Percentiles rank a stretch among this genome's conserved stretches.
Conservation (phyloP, 2,329 filamentous ascomycete species). For the Botryosphaeria agaves region DNA sequence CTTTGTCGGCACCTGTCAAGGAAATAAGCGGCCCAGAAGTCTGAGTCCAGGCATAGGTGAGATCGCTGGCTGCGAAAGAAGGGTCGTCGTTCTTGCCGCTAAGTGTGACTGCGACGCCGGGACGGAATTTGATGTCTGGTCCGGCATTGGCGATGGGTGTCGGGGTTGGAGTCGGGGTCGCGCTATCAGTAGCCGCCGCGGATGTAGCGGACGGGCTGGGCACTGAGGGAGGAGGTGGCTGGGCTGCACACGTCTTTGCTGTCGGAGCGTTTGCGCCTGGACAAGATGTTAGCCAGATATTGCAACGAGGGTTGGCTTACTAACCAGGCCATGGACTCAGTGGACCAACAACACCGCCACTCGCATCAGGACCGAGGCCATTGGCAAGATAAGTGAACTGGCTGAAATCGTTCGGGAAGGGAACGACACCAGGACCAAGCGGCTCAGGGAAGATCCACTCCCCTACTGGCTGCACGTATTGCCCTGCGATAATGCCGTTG, state of each 20-base stretch:
- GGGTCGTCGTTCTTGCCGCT: constrained; percentile 12
- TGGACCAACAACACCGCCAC: constrained; percentile 18
- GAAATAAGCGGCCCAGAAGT: constrained; percentile 9
- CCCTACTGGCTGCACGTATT: constrained; percentile 22
- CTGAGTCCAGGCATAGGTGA: constrained; percentile 16
- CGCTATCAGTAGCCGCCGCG: constrained; percentile 1
- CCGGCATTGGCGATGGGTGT: constrained; percentile 10
- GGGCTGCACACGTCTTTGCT: constrained; percentile 8
- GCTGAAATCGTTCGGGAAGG: constrained; percentile 17
- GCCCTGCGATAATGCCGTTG: constrained; percentile 22
- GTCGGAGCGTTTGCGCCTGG: constrained; percentile 8
- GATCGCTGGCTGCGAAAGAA: constrained; percentile 8
- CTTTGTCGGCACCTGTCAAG: constrained; percentile 7
- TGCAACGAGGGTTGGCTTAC: background rate
- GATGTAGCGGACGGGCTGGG: background rate
- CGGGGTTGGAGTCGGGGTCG: constrained; percentile 1
- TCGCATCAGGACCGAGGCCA: constrained; percentile 12
- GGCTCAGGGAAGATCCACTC: constrained; percentile 28
- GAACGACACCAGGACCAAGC: constrained; percentile 17
- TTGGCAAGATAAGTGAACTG: constrained; percentile 15
- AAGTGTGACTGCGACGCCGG: constrained; percentile 13
- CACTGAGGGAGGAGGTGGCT: background rate
- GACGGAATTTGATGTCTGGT: constrained; percentile 7
- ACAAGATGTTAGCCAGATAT: too few relatives aligned
- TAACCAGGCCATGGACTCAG: constrained; percentile 21